Evolutionary conservation across 1,284 basidiomycete genomes (phyloP).

Genomic region (Cystobasidium slooffiae): DNA sequence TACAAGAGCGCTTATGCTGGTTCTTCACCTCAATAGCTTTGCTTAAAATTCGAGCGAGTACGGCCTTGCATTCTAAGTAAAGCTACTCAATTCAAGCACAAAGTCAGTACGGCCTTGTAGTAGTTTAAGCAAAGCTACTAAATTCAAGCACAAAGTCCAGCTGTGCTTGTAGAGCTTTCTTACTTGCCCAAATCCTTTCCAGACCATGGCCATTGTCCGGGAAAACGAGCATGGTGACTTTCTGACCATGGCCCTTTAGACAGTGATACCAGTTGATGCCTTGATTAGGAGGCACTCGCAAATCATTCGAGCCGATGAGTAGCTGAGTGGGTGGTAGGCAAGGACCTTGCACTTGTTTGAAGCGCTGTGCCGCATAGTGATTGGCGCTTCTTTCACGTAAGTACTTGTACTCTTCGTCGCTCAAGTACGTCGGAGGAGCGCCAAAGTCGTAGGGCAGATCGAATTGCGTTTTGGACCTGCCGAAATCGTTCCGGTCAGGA

Average conservation of each 20-base stretch:
- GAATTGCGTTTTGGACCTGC: slow-evolving; percentile 64
- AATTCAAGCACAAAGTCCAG: slow-evolving; percentile 16
- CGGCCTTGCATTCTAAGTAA: too few species aligned
- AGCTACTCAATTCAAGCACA: neutral
- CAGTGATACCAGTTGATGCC: slow-evolving; percentile 69
- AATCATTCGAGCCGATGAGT: slow-evolving; percentile 66
- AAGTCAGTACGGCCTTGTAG: too few species aligned
- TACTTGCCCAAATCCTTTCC: slow-evolving; percentile 55
- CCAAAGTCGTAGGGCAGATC: slow-evolving; percentile 59
- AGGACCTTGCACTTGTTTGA: neutral
- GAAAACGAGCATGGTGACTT: slow-evolving; percentile 68
- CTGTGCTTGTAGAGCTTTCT: neutral
- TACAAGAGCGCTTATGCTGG: too few species aligned
- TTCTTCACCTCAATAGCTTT: too few species aligned
- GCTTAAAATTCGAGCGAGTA: too few species aligned
- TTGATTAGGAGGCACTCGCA: slow-evolving; percentile 69
- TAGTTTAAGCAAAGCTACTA: neutral
- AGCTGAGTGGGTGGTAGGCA: slow-evolving; percentile 64
- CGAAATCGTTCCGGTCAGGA: too few species aligned
- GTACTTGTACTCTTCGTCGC: slow-evolving; percentile 59
- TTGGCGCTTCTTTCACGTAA: slow-evolving; percentile 67
- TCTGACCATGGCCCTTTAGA: slow-evolving; percentile 61
- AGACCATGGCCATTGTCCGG: slow-evolving; percentile 67
- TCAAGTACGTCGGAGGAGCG: slow-evolving; percentile 58
- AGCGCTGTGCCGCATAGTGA: slow-evolving; percentile 62